Evolutionary conservation across 1,284 basidiomycete species (phyloP).

Genomic region (Pyrrhoderma noxium): DNA sequence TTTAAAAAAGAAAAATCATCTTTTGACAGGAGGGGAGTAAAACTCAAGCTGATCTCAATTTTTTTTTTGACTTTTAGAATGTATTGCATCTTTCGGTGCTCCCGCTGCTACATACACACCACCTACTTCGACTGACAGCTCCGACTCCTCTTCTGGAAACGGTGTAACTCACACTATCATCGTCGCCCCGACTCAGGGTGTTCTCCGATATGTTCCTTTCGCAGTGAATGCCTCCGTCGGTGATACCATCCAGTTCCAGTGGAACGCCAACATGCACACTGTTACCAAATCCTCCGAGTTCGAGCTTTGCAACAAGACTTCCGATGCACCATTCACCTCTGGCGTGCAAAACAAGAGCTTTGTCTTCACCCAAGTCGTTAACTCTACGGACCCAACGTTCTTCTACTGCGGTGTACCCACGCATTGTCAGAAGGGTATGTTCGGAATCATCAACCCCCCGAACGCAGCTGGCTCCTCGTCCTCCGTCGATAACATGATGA

Average conservation of each 20-base stretch:
- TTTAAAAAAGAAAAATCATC: not conserved
- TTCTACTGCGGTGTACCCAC: slow-evolving; percentile 62
- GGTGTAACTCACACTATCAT: slow-evolving; percentile 66
- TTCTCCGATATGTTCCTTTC: slow-evolving; percentile 67
- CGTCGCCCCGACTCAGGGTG: slow-evolving; percentile 67
- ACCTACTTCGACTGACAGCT: slow-evolving; percentile 28
- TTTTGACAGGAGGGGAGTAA: slow-evolving; percentile 1
- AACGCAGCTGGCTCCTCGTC: slow-evolving; percentile 33
- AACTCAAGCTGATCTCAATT: slow-evolving; percentile 5
- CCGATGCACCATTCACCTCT: slow-evolving; percentile 51
- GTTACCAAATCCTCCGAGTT: slow-evolving; percentile 67
- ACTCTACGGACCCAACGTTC: slow-evolving; percentile 62
- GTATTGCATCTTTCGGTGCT: slow-evolving; percentile 49
- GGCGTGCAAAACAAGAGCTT: slow-evolving; percentile 57
- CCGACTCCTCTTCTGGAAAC: slow-evolving; percentile 23
- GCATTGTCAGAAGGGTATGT: slow-evolving; percentile 76
- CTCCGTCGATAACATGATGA: slow-evolving; percentile 48
- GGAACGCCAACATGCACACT: slow-evolving; percentile 68
- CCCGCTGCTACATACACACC: slow-evolving; percentile 36
- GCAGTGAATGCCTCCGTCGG: slow-evolving; percentile 66
- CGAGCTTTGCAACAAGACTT: slow-evolving; percentile 62
- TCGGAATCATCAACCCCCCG: slow-evolving; percentile 69
- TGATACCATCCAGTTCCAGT: slow-evolving; percentile 67
- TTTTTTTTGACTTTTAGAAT: slow-evolving; percentile 38
- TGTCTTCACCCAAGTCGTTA: slow-evolving; percentile 61